A percentile compares a stretch with the other conserved stretches of the same genome.
phyloP scores from a whole-genome alignment of 768 basidiomycete species.

The Scleroderma citrinum region DNA sequence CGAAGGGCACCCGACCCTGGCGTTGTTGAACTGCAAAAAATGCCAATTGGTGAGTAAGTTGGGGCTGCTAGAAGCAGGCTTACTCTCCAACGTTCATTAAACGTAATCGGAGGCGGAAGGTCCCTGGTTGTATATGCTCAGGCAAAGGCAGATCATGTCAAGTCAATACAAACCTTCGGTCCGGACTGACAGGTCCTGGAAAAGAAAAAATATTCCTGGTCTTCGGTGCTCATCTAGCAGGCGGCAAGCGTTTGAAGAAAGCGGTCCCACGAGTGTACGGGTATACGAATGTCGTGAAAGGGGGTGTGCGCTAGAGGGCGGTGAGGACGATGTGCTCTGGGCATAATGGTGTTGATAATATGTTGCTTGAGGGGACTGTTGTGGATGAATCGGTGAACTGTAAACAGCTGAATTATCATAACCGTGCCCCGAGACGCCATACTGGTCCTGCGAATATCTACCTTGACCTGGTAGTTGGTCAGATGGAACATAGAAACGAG shows the following conservation, averaged over 20 bases:
- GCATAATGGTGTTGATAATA: slow-evolving; percentile 24
- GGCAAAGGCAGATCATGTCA: slow-evolving; percentile 21
- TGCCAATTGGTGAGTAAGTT: slow-evolving; percentile 15
- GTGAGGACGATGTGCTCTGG: slow-evolving; percentile 19
- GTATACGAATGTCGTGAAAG: slow-evolving; percentile 70
- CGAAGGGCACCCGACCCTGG: slow-evolving; percentile 61
- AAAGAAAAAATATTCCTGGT: slow-evolving; percentile 89
- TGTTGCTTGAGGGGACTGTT: slow-evolving; percentile 25
- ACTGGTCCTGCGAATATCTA: slow-evolving; percentile 14
- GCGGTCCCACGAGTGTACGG: slow-evolving; percentile 84
- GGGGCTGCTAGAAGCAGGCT: slow-evolving; percentile 35
- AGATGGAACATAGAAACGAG: slow-evolving; percentile 12
- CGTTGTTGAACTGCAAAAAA: slow-evolving; percentile 52
- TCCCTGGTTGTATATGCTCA: slow-evolving; percentile 43
- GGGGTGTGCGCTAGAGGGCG: slow-evolving; percentile 33
- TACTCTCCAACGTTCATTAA: slow-evolving; percentile 90
- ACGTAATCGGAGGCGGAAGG: slow-evolving; percentile 79
- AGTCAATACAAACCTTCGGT: slow-evolving; percentile 66
- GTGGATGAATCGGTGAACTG: slow-evolving; percentile 20
- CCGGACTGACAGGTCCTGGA: slow-evolving; percentile 89
- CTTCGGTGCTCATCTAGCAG: slow-evolving; percentile 81
- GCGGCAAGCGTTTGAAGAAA: slow-evolving; percentile 81
- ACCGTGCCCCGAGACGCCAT: slow-evolving; percentile 23
- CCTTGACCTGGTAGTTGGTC: slow-evolving; percentile 11
- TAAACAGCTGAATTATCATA: slow-evolving; percentile 22